A percentile compares a stretch with the other conserved stretches of the same genome.
Conservation (phyloP, 2,329 filamentous ascomycete species). For the Fusarium tjaetaba region DNA sequence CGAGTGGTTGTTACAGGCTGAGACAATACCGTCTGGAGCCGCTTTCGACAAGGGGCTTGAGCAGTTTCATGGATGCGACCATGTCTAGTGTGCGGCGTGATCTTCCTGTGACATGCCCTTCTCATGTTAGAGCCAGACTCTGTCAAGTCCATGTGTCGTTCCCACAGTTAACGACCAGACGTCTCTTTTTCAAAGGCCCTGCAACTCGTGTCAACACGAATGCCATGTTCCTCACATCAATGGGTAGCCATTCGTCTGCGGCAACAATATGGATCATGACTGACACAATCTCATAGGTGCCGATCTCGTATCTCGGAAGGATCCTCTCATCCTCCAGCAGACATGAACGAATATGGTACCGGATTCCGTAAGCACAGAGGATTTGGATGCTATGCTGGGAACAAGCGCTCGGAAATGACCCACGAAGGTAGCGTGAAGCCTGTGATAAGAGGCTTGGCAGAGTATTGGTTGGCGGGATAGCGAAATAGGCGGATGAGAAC, state of each 20-base stretch:
- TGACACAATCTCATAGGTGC: not conserved
- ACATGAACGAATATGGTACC: slow-evolving; percentile 12
- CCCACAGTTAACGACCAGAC: not conserved
- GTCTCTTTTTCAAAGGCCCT: slow-evolving; percentile 5
- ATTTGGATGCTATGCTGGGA: not conserved
- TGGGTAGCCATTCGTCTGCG: not conserved
- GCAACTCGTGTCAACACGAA: slow-evolving; percentile 8
- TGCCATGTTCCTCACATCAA: not conserved
- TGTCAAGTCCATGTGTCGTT: slow-evolving; percentile 2
- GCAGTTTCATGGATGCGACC: not conserved
- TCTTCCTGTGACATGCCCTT: not conserved
- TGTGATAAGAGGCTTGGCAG: slow-evolving; percentile 4
- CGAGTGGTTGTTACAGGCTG: not conserved
- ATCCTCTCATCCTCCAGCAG: not conserved
- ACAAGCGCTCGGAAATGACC: not conserved
- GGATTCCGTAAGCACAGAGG: not conserved
- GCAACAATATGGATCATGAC: not conserved
- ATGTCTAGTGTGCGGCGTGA: slow-evolving; percentile 5
- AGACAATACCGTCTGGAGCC: not conserved
- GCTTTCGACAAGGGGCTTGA: not conserved
- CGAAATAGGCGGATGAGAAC: not conserved
- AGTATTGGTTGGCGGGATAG: slow-evolving; percentile 7
- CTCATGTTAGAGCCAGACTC: not conserved
- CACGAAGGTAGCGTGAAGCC: not conserved
- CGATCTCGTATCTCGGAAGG: slow-evolving; percentile 8